phyloP scores from a whole-genome alignment of 768 basidiomycete genomes.

The button mushroom (Agaricus bisporus) region DNA sequence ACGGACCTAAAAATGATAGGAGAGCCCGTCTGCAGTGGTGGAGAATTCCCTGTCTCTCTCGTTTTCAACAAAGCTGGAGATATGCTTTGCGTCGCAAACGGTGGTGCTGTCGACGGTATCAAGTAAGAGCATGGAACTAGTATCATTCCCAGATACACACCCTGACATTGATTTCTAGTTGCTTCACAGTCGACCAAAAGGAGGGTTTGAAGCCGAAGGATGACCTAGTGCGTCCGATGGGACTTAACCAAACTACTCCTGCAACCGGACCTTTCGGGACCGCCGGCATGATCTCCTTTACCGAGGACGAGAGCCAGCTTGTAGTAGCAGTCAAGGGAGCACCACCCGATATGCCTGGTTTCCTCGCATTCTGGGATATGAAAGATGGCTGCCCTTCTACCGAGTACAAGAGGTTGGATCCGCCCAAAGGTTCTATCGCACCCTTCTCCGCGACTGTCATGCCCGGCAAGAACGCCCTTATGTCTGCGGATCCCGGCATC shows the following conservation, averaged over 20 bases:
- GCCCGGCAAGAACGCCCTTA: constrained; percentile 24
- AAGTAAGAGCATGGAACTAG: constrained; percentile 18
- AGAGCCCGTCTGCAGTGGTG: constrained; percentile 35
- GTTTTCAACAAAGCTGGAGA: constrained; percentile 27
- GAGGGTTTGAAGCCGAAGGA: constrained; percentile 32
- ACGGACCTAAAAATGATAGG: constrained; percentile 36
- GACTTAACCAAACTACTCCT: constrained; percentile 46
- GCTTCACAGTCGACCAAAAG: constrained; percentile 36
- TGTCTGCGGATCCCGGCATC: constrained; percentile 33
- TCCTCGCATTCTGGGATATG: constrained; percentile 14
- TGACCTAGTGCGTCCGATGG: constrained; percentile 36
- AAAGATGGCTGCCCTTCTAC: constrained; percentile 32
- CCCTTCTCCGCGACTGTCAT: constrained; percentile 46
- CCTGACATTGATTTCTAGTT: constrained; percentile 17
- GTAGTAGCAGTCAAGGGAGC: constrained; percentile 46
- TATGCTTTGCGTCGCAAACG: constrained; percentile 35
- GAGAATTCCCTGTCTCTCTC: constrained; percentile 46
- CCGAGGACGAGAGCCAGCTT: constrained; percentile 35
- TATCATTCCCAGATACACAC: background rate
- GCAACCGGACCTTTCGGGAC: constrained; percentile 41
- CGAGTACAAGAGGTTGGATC: constrained; percentile 25
- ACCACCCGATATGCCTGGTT: constrained; percentile 37
- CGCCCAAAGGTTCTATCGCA: constrained; percentile 33
- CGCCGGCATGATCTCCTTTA: constrained; percentile 42
- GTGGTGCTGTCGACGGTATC: constrained; percentile 39